phyloP scores from a whole-genome alignment of 768 basidiomycete species.

The Auriculariales sp. region DNA sequence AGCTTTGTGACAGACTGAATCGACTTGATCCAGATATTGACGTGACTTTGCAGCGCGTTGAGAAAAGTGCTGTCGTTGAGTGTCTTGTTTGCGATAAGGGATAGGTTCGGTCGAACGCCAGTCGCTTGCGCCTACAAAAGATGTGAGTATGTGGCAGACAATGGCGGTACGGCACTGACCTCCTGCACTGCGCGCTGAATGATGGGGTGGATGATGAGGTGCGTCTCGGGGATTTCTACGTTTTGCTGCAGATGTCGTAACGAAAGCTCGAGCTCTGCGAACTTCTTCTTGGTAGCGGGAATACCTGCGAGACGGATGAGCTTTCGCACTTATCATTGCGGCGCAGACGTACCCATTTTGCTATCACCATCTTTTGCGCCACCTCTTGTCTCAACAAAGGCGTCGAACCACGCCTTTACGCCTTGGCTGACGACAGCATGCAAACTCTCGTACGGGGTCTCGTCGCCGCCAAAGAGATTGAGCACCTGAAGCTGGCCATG shows the following conservation, averaged over 20 bases:
- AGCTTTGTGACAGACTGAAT: slow-evolving; percentile 95
- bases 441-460: slow-evolving; percentile 87
- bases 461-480: slow-evolving; percentile 79
- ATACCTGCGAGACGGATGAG: slow-evolving; percentile 37
- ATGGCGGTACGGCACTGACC: slow-evolving; percentile 11
- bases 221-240: slow-evolving; percentile 95
- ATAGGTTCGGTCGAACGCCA: slow-evolving; percentile 55
- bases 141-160: slow-evolving; percentile 3
- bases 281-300: slow-evolving; percentile 98
- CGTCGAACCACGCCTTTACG: slow-evolving; percentile 97
- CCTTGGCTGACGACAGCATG: slow-evolving; percentile 91
- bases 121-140: slow-evolving; percentile 32
- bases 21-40: slow-evolving; percentile 96
- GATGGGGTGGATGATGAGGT: slow-evolving; percentile 79
- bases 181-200: slow-evolving; percentile 81
- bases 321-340: neutral
- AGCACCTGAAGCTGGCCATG: slow-evolving; percentile 81
- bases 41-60: slow-evolving; percentile 83
- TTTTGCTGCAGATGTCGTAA: slow-evolving; percentile 94
- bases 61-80: slow-evolving; percentile 84
- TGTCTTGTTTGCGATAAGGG: slow-evolving; percentile 54
- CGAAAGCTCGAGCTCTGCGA: slow-evolving; percentile 91
- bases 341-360: slow-evolving; percentile 51
- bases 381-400: slow-evolving; percentile 79
- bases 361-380: slow-evolving; percentile 62